These are phyloP conservation scores for Vaccinium macrocarpon DNA, from an alignment of 148 eudicot species.

Conservation along the genomic window DNA sequence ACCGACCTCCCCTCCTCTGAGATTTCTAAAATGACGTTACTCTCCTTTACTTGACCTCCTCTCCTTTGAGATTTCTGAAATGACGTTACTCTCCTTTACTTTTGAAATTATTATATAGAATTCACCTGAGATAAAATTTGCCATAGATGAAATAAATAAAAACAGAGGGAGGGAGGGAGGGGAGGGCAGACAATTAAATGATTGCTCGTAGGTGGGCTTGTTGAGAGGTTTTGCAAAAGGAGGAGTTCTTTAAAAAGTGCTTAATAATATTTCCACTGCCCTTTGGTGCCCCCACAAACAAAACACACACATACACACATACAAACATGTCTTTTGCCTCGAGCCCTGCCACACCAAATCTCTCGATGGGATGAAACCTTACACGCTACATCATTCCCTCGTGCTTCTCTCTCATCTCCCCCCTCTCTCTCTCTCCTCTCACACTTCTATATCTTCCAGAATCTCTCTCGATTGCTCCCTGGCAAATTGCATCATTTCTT, in stretches of 20 bases:
- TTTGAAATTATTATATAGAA: no score
- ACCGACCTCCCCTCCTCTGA: no score
- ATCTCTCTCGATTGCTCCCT: conserved; percentile 29
- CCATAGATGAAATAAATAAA: neutral
- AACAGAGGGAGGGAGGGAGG: neutral
- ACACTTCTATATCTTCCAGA: neutral
- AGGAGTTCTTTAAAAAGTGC: neutral
- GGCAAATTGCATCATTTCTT: conserved; percentile 18
- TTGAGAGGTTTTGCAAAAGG: neutral
- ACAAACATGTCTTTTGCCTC: conserved; percentile 3
- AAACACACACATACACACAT: neutral
- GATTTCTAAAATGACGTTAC: no score
- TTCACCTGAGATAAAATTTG: no score
- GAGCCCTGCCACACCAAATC: conserved; percentile 34
- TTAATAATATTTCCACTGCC: conserved; percentile 2
- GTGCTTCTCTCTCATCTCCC: conserved; percentile 24
- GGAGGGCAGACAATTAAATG: neutral
- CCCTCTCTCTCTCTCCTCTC: neutral
- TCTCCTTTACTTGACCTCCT: no score
- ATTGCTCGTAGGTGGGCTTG: conserved; percentile 18
- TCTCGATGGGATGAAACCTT: conserved; percentile 30
- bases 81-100: no score
- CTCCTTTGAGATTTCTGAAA: no score
- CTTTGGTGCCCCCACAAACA: conserved; percentile 17
- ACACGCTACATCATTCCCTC: conserved; percentile 47